Percentiles rank a stretch among this genome's conserved stretches.
These are phyloP conservation scores for Fusarium siculi DNA, from an alignment of 2,329 filamentous ascomycete species.

Conservation along the genomic window DNA sequence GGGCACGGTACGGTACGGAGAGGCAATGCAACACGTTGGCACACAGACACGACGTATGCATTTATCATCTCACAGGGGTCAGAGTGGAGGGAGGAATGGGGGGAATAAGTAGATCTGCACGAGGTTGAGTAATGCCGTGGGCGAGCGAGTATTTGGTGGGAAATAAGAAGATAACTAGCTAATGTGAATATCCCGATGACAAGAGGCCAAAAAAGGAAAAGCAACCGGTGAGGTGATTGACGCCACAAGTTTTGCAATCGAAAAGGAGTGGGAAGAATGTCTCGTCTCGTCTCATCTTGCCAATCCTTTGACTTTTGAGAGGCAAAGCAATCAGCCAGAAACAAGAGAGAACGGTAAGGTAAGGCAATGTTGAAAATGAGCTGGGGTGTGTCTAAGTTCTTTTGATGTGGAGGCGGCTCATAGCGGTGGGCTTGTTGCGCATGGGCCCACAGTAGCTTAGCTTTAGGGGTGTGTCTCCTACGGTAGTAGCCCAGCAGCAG, in stretches of 20 bases:
- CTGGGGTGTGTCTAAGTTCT: constrained; percentile 15
- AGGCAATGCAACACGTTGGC: constrained; percentile 7
- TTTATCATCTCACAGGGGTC: constrained; percentile 1
- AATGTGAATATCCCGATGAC: constrained; percentile 29
- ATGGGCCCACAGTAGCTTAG: constrained; percentile 17
- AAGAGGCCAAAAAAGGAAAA: constrained; percentile 23
- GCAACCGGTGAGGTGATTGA: constrained; percentile 42
- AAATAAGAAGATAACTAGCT: constrained; percentile 21
- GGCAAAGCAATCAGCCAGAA: neutral
- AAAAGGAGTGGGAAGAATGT: constrained; percentile 28
- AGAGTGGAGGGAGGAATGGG: constrained; percentile 28
- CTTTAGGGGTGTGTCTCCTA: constrained; percentile 16
- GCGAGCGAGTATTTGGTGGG: constrained; percentile 11
- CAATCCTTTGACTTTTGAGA: constrained; percentile 20
- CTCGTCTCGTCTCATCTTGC: neutral
- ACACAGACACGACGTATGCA: constrained; percentile 4
- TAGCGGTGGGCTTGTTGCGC: constrained; percentile 4
- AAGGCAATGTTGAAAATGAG: neutral
- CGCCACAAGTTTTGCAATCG: constrained; percentile 44
- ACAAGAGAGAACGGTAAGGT: neutral
- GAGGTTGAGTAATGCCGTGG: constrained; percentile 17
- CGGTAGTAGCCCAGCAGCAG: too few relatives aligned
- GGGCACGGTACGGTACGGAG: constrained; percentile 6
- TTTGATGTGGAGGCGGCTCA: constrained; percentile 18
- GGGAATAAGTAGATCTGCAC: constrained; percentile 24